Base-by-base conservation (phyloP, 2,329 filamentous ascomycete genomes). In the Colletotrichum aenigma region DNA sequence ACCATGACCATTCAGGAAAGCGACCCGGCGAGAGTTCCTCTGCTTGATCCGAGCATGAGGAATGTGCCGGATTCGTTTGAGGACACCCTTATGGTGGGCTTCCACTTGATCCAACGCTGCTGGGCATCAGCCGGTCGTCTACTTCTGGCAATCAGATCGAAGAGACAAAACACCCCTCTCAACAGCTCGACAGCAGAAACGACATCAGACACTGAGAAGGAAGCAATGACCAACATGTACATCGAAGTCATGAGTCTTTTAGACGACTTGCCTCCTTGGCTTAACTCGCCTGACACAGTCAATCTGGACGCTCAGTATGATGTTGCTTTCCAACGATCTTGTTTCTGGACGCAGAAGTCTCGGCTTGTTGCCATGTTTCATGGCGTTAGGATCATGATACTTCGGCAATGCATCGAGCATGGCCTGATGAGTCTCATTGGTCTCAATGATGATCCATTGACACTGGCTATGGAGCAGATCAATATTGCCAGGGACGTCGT, bases 41-140 rank as follows among this genome's bases (percentile, higher is more conserved):
- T 70, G 4, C 43, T 75, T 1, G 56, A 61, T 1, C 66, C 48
- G 28, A 26, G 30, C 28, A 56, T 55, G 66, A 26, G 43, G 7
- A 85, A 83, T 0, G 52, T 36, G 61, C 72, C 26, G 15, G 28
- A 28, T 6, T 55, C 65, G 0, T 67, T 75, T 9, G 67, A 75
- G 2, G 36, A 61, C 2, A 61, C 32, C 2, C 18, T 75, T 0
- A 28, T 60, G 21, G 67, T 36, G 6, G 86, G 86, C 0, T 87
- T 87, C 79, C 87, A 86, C 69, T 84, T 84, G 10, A 86, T 86
- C n/a, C 66, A 86, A 3, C 81, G 81, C 1, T 80, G 87, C 0
- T 75, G 72, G 72, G 34, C 52, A 8, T 70, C 64, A 4, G 61
- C 66, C 0, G 48, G 66, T 5, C 34, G 28, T 13, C 34, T 75